Conservation (phyloP, 2,329 filamentous ascomycete genomes). For the Paraphaeosphaeria minitans region DNA sequence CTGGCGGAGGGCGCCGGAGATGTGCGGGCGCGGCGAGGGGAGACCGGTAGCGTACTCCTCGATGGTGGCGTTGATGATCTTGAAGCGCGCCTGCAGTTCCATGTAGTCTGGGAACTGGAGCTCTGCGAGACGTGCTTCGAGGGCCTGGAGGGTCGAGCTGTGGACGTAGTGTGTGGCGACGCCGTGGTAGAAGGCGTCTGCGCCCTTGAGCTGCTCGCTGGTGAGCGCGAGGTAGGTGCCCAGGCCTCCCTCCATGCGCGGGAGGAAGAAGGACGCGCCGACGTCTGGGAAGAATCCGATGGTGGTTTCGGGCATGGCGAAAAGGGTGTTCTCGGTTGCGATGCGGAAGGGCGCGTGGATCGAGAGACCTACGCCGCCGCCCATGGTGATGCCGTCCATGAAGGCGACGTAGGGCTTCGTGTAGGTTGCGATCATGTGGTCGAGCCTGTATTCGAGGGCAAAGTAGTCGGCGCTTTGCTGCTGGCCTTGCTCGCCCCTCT, state of each 20-base stretch:
- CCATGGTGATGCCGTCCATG: conserved; percentile 99
- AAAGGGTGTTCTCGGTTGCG: conserved; percentile 91
- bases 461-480: conserved; percentile 84
- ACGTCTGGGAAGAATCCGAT: conserved; percentile 99
- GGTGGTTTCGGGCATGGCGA: conserved; percentile 98
- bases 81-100: conserved; percentile 64
- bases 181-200: conserved; percentile 86
- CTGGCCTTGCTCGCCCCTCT: conserved; percentile 70
- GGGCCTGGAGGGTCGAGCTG: conserved; percentile 79
- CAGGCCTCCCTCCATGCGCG: conserved; percentile 81
- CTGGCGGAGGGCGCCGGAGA: conserved; percentile 72
- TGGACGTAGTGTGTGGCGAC: conserved; percentile 96
- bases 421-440: conserved; percentile 95
- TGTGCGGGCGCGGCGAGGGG: conserved; percentile 60
- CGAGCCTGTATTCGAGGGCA: conserved; percentile 90
- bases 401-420: conserved; percentile 90
- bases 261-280: conserved; percentile 93
- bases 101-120: conserved; percentile 84
- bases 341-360: conserved; percentile 96
- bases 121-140: conserved; percentile 87
- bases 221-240: conserved; percentile 95
- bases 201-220: conserved; percentile 79
- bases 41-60: conserved; percentile 90
- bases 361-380: conserved; percentile 91
- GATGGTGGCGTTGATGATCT: conserved; percentile 82